Base-by-base conservation (phyloP, 2,329 filamentous ascomycete genomes). In the Colletotrichum tanaceti region DNA sequence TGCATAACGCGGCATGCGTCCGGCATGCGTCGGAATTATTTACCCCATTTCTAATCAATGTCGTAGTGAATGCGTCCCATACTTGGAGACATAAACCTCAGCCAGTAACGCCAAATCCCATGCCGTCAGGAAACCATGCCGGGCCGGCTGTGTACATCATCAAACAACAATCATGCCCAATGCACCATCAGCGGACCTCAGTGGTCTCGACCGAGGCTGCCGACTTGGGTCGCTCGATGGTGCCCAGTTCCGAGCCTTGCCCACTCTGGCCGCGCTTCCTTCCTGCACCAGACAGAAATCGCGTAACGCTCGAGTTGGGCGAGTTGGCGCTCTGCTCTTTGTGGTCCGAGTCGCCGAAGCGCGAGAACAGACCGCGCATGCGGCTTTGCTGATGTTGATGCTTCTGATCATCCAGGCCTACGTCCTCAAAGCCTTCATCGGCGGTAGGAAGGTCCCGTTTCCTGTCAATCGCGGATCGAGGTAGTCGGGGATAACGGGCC, bases 371-470 rank as follows among this genome's bases (percentile, higher is more conserved):
- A 14, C 92, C 86, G 66, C 89, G 90, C 82, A 93, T 80, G 73
- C 77, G 76, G 52, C 35, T 63, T 53, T 72, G 74, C 55, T 65
- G 65, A 41, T 79, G 75, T 49, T 75, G 79, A 65, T 77, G 80
- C 70, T 89, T 90, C 57, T 86, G 82, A 44, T 96, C 93, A 72
- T 97, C 94, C 67, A 98, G 82, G 4, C 93, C 93, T 10, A 98
- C 93, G 60, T 98, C 95, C 77, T 98, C 95, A 73, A 98, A 98
- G 16, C 61, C 59, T 75, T 97, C 93, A 74, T 96, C 93, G 49
- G 89, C 86, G 38, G 90, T 91, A n/a, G 88, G 85, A 35, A 86
- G 84, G 63, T 89, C 85, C 74, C 82, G 83, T 72, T 90, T 87
- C 70, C 87, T 83, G 65, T 85, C 83, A 61, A 90, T 78, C 9